Conservation (phyloP, 164 flowering plant genomes). For the Houttuynia cordata region DNA sequence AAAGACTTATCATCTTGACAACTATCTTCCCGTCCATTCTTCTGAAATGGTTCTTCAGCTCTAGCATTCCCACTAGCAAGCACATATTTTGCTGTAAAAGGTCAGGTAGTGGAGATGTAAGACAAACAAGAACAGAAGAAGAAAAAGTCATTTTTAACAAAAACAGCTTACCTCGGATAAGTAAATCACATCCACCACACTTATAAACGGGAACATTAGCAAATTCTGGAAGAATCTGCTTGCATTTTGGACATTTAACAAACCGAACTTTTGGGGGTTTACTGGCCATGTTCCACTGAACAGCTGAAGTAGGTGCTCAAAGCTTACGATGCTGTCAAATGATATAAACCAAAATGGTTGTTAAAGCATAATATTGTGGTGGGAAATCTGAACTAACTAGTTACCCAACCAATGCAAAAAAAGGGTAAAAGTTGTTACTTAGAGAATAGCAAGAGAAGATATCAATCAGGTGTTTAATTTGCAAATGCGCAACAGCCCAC, state of each 20-base stretch:
- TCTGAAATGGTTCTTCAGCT: constrained; percentile 7
- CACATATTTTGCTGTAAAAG: constrained; percentile 32
- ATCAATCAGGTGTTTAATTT: background rate
- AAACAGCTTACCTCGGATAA: constrained; percentile 47
- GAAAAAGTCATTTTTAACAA: background rate
- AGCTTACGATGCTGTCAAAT: background rate
- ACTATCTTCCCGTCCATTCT: background rate
- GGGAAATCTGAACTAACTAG: background rate
- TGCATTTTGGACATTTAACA: constrained; percentile 71
- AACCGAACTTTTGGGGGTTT: constrained; percentile 28
- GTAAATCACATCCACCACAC: constrained; percentile 66
- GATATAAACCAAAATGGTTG: too few species aligned
- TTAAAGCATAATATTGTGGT: too few species aligned
- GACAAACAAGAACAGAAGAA: background rate
- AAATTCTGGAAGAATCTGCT: constrained; percentile 40
- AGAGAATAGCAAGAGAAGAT: background rate
- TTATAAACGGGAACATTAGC: constrained; percentile 40
- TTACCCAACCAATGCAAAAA: background rate
- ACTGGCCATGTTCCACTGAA: constrained; percentile 23
- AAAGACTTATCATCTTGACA: background rate
- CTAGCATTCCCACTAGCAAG: constrained; percentile 4
- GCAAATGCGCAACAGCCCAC: background rate
- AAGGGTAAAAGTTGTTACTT: background rate
- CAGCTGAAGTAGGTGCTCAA: background rate
- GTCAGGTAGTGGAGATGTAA: background rate